Base-by-base conservation (phyloP, 192 early-diverging fungal species). In the Oehlia diaphana region DNA sequence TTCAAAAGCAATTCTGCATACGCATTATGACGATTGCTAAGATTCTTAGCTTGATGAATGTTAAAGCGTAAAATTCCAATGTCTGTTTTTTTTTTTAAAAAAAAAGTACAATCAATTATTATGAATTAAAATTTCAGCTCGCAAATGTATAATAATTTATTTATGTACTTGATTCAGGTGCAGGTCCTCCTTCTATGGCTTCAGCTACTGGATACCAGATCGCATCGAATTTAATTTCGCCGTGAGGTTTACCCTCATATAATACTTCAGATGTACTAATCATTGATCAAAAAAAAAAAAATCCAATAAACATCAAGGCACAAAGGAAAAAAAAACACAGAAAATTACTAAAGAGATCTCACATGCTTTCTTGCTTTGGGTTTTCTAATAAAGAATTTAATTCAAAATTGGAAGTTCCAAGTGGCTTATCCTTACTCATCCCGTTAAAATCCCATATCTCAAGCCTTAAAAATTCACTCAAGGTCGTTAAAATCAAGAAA, bases 371-470 rank as follows among this genome's bases (percentile, higher is more conserved):
- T 65, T 86, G 83, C 9, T 81, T 74, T 23, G 82, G 76, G 6
- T 87, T 81, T 6, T 82, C 83, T 64, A 85, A 84, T 23, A 91
- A 74, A 9, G 82, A 33, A 69, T 86, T 86, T n/a, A 88, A 74
- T 53, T 86, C 87, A 80, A 89, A 85, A 49, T 70, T 84, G 44
- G 89, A 91, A n/a, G 76, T 79, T 65, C 94, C 94, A 79, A 95
- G 81, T 8, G 84, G 77, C 35, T 92, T 90, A 83, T 96, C 93
- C 81, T 92, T 91, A 73, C 87, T 83, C n/a, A 93, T 82, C 49
- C 87, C 88, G 79, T 97, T 93, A 81, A 88, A 90, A 87, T 99
- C 95, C 76, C 92, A 90, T 74, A 98, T 83, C 79, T 96, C 92
- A 63, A 98, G 86, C 73, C 87, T 84, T 21, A 99, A 82, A 39